These are phyloP conservation scores for Crepidotus variabilis DNA, from an alignment of 768 basidiomycete genomes.

Conservation along the genomic window DNA sequence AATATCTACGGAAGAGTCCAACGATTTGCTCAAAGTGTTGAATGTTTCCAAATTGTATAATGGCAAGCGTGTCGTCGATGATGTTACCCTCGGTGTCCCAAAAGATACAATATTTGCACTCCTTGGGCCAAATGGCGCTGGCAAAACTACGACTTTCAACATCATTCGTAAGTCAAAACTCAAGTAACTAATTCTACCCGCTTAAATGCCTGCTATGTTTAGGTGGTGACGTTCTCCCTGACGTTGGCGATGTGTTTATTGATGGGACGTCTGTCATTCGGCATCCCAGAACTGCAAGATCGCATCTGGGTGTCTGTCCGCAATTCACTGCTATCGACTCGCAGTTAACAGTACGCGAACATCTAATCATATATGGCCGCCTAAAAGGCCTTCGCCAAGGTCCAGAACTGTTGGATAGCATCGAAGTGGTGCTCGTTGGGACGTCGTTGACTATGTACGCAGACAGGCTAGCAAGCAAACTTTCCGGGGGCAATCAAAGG, in stretches of 20 bases:
- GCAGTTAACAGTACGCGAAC: slow-evolving; percentile 75
- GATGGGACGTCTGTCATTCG: slow-evolving; percentile 61
- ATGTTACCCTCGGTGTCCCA: slow-evolving; percentile 67
- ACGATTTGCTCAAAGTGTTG: slow-evolving; percentile 60
- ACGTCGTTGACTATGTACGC: slow-evolving; percentile 60
- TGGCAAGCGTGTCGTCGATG: slow-evolving; percentile 59
- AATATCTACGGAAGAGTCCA: slow-evolving; percentile 38
- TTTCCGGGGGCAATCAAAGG: slow-evolving; percentile 79
- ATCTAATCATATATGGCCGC: slow-evolving; percentile 66
- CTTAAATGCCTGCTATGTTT: slow-evolving; percentile 1
- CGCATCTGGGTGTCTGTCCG: slow-evolving; percentile 76
- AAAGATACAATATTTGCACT: slow-evolving; percentile 64
- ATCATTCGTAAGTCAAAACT: slow-evolving; percentile 57
- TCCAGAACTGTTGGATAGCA: slow-evolving; percentile 44
- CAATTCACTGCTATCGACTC: slow-evolving; percentile 83
- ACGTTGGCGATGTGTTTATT: slow-evolving; percentile 66
- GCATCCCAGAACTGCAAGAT: slow-evolving; percentile 60
- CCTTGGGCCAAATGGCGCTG: slow-evolving; percentile 80
- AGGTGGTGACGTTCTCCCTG: slow-evolving; percentile 70
- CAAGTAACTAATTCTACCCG: background rate
- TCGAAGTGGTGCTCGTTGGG: slow-evolving; percentile 54
- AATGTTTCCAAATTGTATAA: slow-evolving; percentile 60
- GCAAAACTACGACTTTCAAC: slow-evolving; percentile 81
- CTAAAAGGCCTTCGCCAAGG: slow-evolving; percentile 63
- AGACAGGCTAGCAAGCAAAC: slow-evolving; percentile 66